phyloP scores from a whole-genome alignment of 2,329 filamentous ascomycete species.

The Xylariaceae sp. region DNA sequence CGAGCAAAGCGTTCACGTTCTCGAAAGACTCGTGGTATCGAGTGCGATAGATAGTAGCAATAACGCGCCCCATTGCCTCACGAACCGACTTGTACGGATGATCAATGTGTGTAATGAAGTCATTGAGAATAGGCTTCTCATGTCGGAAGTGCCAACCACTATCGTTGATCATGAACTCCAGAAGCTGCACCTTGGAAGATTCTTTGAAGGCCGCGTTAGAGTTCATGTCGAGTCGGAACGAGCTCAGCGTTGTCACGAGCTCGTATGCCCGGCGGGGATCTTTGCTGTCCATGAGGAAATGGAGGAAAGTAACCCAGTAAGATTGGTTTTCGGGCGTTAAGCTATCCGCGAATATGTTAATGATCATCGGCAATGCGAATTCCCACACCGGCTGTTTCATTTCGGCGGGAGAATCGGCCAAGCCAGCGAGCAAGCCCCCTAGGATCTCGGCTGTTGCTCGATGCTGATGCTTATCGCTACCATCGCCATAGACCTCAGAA shows the following conservation, averaged over 20 bases:
- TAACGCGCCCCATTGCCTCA: constrained; percentile 89
- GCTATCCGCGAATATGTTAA: constrained; percentile 86
- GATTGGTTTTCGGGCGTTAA: constrained; percentile 91
- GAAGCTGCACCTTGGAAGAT: constrained; percentile 90
- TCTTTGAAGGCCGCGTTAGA: constrained; percentile 99
- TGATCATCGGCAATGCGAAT: constrained; percentile 87
- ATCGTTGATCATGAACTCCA: constrained; percentile 87
- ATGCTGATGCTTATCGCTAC: constrained; percentile 96
- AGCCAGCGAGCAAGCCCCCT: constrained; percentile 81
- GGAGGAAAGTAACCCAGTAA: constrained; percentile 95
- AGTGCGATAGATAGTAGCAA: constrained; percentile 88
- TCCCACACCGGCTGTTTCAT: constrained; percentile 82
- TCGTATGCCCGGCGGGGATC: constrained; percentile 90
- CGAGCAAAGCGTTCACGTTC: constrained; percentile 76
- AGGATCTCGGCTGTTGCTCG: constrained; percentile 94
- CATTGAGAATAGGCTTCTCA: constrained; percentile 83
- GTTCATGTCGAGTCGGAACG: constrained; percentile 89
- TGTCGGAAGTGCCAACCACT: constrained; percentile 96
- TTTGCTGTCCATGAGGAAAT: constrained; percentile 85
- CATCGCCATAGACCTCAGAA: constrained; percentile 82
- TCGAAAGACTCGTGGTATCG: constrained; percentile 94
- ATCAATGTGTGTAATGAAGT: constrained; percentile 91
- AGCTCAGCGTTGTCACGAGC: constrained; percentile 79
- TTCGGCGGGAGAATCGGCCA: constrained; percentile 76
- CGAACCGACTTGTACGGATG: constrained; percentile 98